Conservation (phyloP, 2,329 filamentous ascomycete species). For the Scedosporium dehoogii region DNA sequence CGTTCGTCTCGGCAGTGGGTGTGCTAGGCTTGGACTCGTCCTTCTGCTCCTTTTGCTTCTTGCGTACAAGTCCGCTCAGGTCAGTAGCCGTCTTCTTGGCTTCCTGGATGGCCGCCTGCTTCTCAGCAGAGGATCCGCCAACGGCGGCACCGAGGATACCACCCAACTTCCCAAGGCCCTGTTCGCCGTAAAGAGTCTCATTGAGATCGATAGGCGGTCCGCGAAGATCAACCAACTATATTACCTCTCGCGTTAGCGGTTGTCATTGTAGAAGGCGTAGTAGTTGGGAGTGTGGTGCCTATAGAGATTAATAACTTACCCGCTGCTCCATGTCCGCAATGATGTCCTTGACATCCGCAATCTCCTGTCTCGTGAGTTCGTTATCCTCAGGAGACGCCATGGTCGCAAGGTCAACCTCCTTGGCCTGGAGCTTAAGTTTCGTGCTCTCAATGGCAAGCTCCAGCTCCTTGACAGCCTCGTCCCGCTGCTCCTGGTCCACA, state of each 20-base stretch:
- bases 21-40: constrained; percentile 21
- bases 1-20: constrained; percentile 21
- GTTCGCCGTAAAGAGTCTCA: constrained; percentile 40
- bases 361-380: constrained; percentile 49
- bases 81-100: constrained; percentile 67
- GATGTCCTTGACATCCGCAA: constrained; percentile 68
- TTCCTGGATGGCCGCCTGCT: constrained; percentile 57
- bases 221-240: constrained; percentile 57
- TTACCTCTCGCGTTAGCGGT: constrained; percentile 7
- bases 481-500: constrained; percentile 59
- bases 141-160: constrained; percentile 53
- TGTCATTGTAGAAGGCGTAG: background rate
- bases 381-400: constrained; percentile 57
- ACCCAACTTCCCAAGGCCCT: constrained; percentile 27
- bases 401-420: constrained; percentile 56
- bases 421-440: constrained; percentile 58
- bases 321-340: constrained; percentile 70
- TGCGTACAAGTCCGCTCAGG: constrained; percentile 63
- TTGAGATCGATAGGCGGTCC: constrained; percentile 50
- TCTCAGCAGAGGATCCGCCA: constrained; percentile 50
- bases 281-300: background rate
- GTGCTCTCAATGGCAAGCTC: constrained; percentile 66
- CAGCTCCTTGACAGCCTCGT: constrained; percentile 62
- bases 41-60: constrained; percentile 42
- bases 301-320: constrained; percentile 31